Conservation (phyloP, 148 eudicot species). For the Fagopyrum tataricum region DNA sequence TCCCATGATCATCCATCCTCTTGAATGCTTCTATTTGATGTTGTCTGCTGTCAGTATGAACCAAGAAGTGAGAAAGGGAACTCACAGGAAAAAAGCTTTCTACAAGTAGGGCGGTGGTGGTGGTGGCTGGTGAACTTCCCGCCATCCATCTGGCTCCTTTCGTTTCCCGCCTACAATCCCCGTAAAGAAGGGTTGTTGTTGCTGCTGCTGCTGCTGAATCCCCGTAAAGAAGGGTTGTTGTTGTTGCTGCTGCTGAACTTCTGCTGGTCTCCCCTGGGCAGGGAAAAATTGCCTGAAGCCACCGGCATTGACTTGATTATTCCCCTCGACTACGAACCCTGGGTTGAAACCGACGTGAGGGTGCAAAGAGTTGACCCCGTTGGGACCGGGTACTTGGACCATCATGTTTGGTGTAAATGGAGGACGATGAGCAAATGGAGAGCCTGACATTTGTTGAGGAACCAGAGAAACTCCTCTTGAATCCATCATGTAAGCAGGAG, state of each 20-base stretch:
- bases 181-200: conserved; percentile 36
- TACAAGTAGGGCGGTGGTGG: conserved; percentile 61
- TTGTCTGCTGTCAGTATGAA: conserved; percentile 19
- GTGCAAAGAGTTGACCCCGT: conserved; percentile 40
- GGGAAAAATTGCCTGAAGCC: conserved; percentile 47
- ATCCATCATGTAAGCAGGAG: conserved; percentile 70
- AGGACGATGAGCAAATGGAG: conserved; percentile 41
- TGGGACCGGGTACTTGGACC: conserved; percentile 33
- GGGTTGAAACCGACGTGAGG: conserved; percentile 51
- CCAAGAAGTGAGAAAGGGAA: conserved; percentile 23
- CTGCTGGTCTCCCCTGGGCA: conserved; percentile 34
- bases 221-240: too few relatives aligned
- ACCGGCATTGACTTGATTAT: conserved; percentile 33
- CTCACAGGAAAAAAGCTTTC: conserved; percentile 18
- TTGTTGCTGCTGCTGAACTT: conserved; percentile 24
- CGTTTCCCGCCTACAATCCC: conserved; percentile 49
- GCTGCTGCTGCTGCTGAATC: conserved; percentile 23
- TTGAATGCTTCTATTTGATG: conserved; percentile 16
- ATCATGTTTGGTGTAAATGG: conserved; percentile 41
- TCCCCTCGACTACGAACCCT: conserved; percentile 42
- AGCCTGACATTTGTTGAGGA: conserved; percentile 50
- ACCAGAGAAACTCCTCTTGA: conserved; percentile 57
- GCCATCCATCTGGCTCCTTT: conserved; percentile 78
- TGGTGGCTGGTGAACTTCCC: conserved; percentile 57
- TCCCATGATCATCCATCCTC: conserved; percentile 18